Evolutionary conservation across 208 protist genomes (phyloP), one percentile per base, ranked within the genome.

Genomic region (Acanthamoeba divionensis): DNA sequence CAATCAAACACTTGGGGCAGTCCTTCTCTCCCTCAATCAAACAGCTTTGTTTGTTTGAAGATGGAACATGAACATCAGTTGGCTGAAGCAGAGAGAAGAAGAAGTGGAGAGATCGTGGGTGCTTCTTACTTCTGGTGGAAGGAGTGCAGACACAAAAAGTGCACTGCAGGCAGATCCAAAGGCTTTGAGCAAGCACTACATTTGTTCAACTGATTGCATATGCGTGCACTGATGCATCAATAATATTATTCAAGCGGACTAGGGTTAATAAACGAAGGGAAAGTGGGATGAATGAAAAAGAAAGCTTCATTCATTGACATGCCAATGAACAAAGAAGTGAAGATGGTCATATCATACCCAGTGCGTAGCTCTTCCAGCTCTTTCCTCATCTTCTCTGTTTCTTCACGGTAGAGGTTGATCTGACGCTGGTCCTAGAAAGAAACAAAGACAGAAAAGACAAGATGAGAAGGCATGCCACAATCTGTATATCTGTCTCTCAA

Each of bases 141-240:
- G 31, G 95, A 97, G 93, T 98, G 97, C 85, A 91, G 87, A 93
- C 98, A 99, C 52, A 98, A 77, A 83, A 98, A 98, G 90, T 98
- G 97, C 60, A 99, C 94, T 0, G 95, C 91, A 21, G 97, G 98
- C n/a, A 98, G 91, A 52, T 98, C 97, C 15, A 99, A 94, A 6
- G 93, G 75, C 57, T 80, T 60, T 15, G 91, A 77, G 93, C 97
- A 99, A 33, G 91, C 92, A 9, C 85, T 91, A 91, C 98, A 99
- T 45, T 96, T 94, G 18, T 89, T 91, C 18, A 90, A 66, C 91
- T 98, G 96, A 66, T n/a, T n/a, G n/a, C n/a, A n/a, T n/a, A n/a
- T n/a, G n/a, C n/a, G n/a, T n/a, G n/a, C n/a, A n/a, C n/a, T n/a
- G n/a, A n/a, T n/a, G n/a, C n/a, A n/a, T n/a, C n/a, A n/a, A n/a